Conservation (phyloP, 257 asterid genomes). For the Plantago elongata region DNA sequence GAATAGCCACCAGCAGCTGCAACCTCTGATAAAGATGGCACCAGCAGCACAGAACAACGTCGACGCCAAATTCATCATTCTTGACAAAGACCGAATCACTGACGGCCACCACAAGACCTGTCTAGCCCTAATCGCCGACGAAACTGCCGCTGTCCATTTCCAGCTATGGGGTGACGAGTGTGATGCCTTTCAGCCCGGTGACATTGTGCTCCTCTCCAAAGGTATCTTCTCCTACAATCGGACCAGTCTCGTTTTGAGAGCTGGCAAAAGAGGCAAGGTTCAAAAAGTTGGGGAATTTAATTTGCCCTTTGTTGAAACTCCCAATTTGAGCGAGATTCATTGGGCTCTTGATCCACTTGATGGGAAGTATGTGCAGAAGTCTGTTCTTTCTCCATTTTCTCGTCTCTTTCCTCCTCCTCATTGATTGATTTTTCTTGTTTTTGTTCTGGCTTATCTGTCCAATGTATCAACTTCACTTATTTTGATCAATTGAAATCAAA, state of each 20-base stretch:
- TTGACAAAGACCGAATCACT: constrained; percentile 47
- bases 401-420: constrained; percentile 35
- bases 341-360: constrained; percentile 43
- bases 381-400: constrained; percentile 41
- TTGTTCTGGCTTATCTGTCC: too few relatives aligned
- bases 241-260: constrained; percentile 44
- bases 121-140: constrained; percentile 69
- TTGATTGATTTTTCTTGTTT: background rate
- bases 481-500: too few relatives aligned
- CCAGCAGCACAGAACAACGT: constrained; percentile 65
- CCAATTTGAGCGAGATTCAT: constrained; percentile 64
- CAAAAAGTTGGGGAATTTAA: constrained; percentile 62
- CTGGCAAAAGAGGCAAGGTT: constrained; percentile 63
- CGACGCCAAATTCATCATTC: constrained; percentile 42
- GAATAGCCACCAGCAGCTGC: too few relatives aligned
- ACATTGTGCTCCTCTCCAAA: constrained; percentile 40
- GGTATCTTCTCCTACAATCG: constrained; percentile 66
- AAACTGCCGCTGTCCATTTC: constrained; percentile 84
- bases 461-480: too few relatives aligned
- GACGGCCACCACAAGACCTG: constrained; percentile 39
- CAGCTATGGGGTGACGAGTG: constrained; percentile 77
- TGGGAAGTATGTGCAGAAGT: constrained; percentile 31
- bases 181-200: constrained; percentile 54
- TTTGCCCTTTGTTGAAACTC: constrained; percentile 60
- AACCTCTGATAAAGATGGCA: constrained; percentile 32